Base-by-base conservation (phyloP, 805 yeast species). In the Sungouiella thailandica region DNA sequence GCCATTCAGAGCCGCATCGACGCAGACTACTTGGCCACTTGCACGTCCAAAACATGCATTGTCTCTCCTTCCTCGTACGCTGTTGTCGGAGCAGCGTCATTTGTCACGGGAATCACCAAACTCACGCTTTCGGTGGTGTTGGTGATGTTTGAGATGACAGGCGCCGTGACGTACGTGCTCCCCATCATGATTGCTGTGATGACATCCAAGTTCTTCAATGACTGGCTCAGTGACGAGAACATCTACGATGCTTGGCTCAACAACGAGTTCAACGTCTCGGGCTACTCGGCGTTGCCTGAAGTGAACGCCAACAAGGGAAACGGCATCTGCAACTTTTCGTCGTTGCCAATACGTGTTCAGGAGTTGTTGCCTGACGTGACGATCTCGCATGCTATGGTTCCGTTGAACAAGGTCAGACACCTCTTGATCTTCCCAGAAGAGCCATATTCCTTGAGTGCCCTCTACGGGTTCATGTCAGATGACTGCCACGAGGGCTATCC, bases 11-110 rank as follows among this genome's bases (percentile, higher is more conserved):
- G 59, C 57, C 11, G 50, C 49, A 17, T 60, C 25, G 34, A 50
- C n/a, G 32, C 40, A 1, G 59, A 57, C 12, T 46, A 49, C 11
- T 44, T 70, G 29, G 59, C 69, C 1, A 58, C 67, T 2, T 60
- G 72, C 32, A 68, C 75, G 0, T 58, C 58, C 18, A 64, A 60
- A 30, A 54, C 72, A 36, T 57, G 72, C 36, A 78, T 93, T 46
- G 78, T 86, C 7, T 81, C 88, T 2, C 94, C 94, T 0, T 89
- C 93, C 0, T 85, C 89, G 0, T 87, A 86, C 51, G 95, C 95
- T 0, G 82, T 86, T 7, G 85, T 87, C 15, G 95, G 96, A 0
- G 87, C 95, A 0, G 95, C 88, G 0, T 71, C 95, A 1, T 82
- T 84, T 35, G 65, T 85, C 44, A 76, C 93, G 0, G 94, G 95